phyloP scores from a whole-genome alignment of 2,329 filamentous ascomycete species.

The Paracoccidioides brasiliensis region DNA sequence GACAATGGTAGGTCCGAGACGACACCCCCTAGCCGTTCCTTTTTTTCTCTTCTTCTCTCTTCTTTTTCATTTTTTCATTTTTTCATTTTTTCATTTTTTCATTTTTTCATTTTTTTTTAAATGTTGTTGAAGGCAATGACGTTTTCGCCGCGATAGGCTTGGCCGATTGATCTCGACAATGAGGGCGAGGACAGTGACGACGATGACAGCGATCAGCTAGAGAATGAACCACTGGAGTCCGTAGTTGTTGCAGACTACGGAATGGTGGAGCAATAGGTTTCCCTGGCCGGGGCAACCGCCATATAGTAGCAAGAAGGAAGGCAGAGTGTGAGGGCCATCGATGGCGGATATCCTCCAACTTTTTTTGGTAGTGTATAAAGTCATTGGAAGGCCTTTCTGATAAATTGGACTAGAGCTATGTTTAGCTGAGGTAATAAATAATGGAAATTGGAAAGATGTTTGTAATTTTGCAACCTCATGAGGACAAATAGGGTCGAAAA shows the following conservation, averaged over 20 bases:
- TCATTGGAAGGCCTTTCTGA: conserved; percentile 17
- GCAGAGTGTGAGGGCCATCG: conserved; percentile 44
- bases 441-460: background rate
- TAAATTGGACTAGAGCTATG: conserved; percentile 4
- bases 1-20: conserved; percentile 42
- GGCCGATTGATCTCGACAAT: conserved; percentile 43
- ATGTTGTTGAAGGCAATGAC: conserved; percentile 44
- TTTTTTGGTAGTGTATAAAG: conserved; percentile 21
- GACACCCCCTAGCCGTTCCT: conserved; percentile 37
- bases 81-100: conserved; percentile 7
- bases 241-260: conserved; percentile 47
- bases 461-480: background rate
- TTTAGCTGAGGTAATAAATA: background rate
- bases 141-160: conserved; percentile 44
- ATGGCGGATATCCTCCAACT: conserved; percentile 35
- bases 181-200: conserved; percentile 44
- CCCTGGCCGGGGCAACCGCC: conserved; percentile 47
- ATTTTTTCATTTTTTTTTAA: conserved; percentile 21
- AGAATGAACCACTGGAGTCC: conserved; percentile 50
- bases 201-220: conserved; percentile 42
- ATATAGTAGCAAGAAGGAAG: conserved; percentile 45
- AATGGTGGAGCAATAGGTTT: conserved; percentile 46
- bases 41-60: too few relatives aligned
- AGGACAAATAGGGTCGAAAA: background rate
- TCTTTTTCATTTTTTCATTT: too few relatives aligned